Base-by-base conservation (phyloP, 176 grass and related monocot genomes). In the Zea luxurians region DNA sequence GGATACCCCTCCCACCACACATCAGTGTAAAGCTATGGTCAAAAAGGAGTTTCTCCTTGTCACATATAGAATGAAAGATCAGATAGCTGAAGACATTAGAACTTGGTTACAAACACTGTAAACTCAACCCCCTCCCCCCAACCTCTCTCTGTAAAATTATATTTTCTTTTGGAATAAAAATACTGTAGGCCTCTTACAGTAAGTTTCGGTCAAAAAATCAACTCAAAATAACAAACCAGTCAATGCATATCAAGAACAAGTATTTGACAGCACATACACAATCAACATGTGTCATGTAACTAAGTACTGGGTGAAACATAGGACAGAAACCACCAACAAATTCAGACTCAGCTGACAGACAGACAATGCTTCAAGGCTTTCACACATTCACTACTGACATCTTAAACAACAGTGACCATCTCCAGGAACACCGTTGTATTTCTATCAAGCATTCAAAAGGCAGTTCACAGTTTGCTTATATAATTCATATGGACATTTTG, bases 381-480 rank as follows among this genome's bases (percentile, higher is more conserved):
- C 61, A 61, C 68, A 62, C 75, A 70, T 57, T 62, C 21, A 72
- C 16, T 52, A 70, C 57, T 46, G 60, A 53, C 38, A 71, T 62
- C 45, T 86, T 69, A 81, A 76, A 74, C 37, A 36, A 74, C 46
- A 58, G 38, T 63, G 17, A 37, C 20, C 68, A 83, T 61, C 5
- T 79, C 74, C 61, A 79, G n/a, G 64, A 74, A 57, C 43, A 83
- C 27, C 60, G 7, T 10, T 83, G 68, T 10, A 78, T 78, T 82
- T 78, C 49, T 21, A 48, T 73, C 37, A 60, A 74, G 8, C 37
- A 59, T 83, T 60, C 4, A 37, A 68, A 67, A 78, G 37, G 73
- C 47, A 70, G 27, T 70, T 47, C 73, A 66, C 49, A 11, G 5
- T 73, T 66, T 73, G 4, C 63, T 6, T 61, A 57, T 44, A 2